Conservation (phyloP, 179 eudicot species). For the Drosera spatulata region DNA sequence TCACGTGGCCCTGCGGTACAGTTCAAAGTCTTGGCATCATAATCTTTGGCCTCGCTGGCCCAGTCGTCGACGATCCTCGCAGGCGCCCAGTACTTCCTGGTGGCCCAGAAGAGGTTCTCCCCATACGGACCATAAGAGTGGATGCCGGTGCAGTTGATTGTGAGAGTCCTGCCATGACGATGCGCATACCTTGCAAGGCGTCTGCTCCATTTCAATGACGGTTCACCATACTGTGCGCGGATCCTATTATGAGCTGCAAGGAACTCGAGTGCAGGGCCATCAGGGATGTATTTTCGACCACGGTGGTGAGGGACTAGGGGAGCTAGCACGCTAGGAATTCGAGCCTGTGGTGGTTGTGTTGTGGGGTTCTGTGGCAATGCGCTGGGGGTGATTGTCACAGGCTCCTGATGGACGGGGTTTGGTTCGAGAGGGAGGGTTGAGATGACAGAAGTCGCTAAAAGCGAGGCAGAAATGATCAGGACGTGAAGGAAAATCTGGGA, state of each 20-base stretch:
- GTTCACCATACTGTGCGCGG: slow-evolving; percentile 15
- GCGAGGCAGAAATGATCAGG: slow-evolving; percentile 7
- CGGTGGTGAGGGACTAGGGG: neutral
- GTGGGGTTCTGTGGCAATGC: too few relatives aligned
- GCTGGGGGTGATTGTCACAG: too few relatives aligned
- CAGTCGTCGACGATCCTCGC: slow-evolving; percentile 18
- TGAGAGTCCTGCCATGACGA: slow-evolving; percentile 9
- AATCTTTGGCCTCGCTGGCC: slow-evolving; percentile 16
- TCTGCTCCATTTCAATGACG: slow-evolving; percentile 19
- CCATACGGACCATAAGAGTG: slow-evolving; percentile 25
- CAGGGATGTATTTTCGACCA: neutral
- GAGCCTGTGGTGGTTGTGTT: too few relatives aligned
- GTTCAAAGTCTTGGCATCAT: slow-evolving; percentile 2
- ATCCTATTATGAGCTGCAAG: slow-evolving; percentile 18
- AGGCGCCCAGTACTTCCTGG: slow-evolving; percentile 18
- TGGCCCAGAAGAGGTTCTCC: slow-evolving; percentile 25
- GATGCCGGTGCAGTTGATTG: slow-evolving; percentile 11
- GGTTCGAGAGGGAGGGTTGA: too few relatives aligned
- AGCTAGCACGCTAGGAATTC: neutral
- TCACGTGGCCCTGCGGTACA: slow-evolving; percentile 13
- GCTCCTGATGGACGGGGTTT: too few relatives aligned
- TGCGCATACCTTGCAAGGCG: slow-evolving; percentile 15
- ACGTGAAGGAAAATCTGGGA: slow-evolving; percentile 15
- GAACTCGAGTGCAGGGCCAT: slow-evolving; percentile 10
- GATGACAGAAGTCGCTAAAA: neutral